Evolutionary conservation across 2,329 filamentous ascomycete species (phyloP).

Genomic region (Myriosclerotinia scirpicola): DNA sequence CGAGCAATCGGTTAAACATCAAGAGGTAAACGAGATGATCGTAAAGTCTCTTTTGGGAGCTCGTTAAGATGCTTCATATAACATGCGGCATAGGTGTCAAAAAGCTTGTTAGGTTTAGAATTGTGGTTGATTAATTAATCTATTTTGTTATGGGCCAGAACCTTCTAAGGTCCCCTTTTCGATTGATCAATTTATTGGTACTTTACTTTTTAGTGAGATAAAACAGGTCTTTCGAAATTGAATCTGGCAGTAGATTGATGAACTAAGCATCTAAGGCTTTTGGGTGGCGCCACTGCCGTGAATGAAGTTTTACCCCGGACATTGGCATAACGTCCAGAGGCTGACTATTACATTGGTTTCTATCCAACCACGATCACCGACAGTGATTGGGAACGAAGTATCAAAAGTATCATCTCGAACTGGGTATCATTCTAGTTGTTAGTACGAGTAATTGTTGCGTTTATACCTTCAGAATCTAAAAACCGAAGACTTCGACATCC

Average conservation of each 20-base stretch:
- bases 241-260: not conserved
- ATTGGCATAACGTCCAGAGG: not conserved
- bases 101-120: not conserved
- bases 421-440: not conserved
- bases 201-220: not conserved
- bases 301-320: slow-evolving; percentile 9
- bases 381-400: not conserved
- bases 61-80: not conserved
- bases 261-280: not conserved
- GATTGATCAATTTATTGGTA: slow-evolving; percentile 3
- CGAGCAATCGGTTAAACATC: not conserved
- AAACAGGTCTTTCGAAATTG: not conserved
- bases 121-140: not conserved
- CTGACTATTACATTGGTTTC: not conserved
- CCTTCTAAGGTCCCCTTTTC: not conserved
- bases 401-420: not conserved
- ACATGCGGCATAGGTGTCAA: not conserved
- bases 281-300: not conserved
- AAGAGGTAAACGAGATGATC: not conserved
- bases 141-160: not conserved
- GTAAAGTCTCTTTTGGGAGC: not conserved
- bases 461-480: slow-evolving; percentile 20
- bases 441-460: not conserved
- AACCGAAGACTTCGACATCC: slow-evolving; percentile 21
- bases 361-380: not conserved